These are phyloP conservation scores for Yamadazyma tumulicola DNA, from an alignment of 805 yeast species.

Conservation along the genomic window DNA sequence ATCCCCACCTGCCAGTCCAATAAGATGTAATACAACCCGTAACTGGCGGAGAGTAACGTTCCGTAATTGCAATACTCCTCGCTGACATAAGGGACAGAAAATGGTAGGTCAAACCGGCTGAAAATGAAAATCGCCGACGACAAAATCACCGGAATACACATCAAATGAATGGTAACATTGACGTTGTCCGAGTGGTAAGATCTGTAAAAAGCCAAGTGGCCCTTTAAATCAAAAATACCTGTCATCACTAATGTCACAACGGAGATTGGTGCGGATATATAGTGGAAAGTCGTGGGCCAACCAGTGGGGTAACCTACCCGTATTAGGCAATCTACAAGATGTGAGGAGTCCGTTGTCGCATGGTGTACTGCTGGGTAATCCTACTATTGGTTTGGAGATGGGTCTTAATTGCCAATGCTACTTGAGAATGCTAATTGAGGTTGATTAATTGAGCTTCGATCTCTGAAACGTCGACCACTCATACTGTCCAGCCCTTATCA, in stretches of 20 bases:
- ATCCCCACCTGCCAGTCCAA: constrained; percentile 48
- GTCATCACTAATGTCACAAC: constrained; percentile 23
- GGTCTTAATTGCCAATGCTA: too few relatives aligned
- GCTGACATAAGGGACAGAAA: constrained; percentile 13
- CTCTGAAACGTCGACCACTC: too few relatives aligned
- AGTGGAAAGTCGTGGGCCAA: too few relatives aligned
- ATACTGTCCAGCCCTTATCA: too few relatives aligned
- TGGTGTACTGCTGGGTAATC: too few relatives aligned
- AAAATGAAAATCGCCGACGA: constrained; percentile 47
- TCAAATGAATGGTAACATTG: constrained; percentile 73
- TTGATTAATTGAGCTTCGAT: too few relatives aligned
- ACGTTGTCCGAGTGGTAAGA: constrained; percentile 49
- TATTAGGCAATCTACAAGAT: too few relatives aligned
- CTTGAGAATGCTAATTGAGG: too few relatives aligned
- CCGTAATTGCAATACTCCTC: constrained; percentile 39
- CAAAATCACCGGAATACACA: constrained; percentile 78
- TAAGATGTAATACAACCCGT: constrained; percentile 53
- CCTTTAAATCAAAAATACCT: constrained; percentile 31
- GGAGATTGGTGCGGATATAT: neutral
- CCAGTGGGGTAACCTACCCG: too few relatives aligned
- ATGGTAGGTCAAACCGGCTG: constrained; percentile 14
- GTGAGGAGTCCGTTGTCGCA: too few relatives aligned
- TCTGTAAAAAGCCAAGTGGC: constrained; percentile 41
- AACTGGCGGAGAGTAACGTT: constrained; percentile 41
- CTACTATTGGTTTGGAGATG: too few relatives aligned